Conservation (phyloP, 2,329 filamentous ascomycete species). For the Paecilomyces dactylethromorphus region DNA sequence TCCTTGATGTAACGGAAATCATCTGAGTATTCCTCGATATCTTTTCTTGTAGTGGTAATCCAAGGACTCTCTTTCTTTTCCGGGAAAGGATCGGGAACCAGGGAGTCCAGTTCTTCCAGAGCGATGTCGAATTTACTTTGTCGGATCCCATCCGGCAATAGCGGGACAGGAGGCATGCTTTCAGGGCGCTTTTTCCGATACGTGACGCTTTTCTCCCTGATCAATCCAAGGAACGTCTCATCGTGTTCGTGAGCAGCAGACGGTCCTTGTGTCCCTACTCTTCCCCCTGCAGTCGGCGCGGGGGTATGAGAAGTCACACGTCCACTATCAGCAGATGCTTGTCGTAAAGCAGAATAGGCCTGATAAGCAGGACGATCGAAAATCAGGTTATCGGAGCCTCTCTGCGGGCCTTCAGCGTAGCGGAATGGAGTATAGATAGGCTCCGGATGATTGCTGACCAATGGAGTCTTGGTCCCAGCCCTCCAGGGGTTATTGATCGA, state of each 20-base stretch:
- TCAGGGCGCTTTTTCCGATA: slow-evolving; percentile 24
- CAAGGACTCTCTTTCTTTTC: slow-evolving; percentile 27
- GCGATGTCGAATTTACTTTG: slow-evolving; percentile 18
- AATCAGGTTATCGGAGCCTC: slow-evolving; percentile 30
- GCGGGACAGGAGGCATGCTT: slow-evolving; percentile 17
- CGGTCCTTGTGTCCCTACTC: slow-evolving; percentile 11
- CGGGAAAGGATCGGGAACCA: slow-evolving; percentile 26
- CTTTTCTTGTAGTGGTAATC: slow-evolving; percentile 24
- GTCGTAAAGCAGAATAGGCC: slow-evolving; percentile 41
- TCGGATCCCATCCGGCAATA: slow-evolving; percentile 25
- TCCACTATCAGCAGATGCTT: slow-evolving; percentile 38
- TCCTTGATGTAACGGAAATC: slow-evolving; percentile 40
- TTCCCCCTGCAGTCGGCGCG: slow-evolving; percentile 9
- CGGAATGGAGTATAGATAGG: slow-evolving; percentile 41
- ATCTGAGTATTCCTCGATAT: slow-evolving; percentile 29
- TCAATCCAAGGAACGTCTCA: slow-evolving; percentile 42
- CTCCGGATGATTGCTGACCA: slow-evolving; percentile 30
- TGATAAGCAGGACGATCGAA: slow-evolving; percentile 38
- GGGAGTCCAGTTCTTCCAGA: slow-evolving; percentile 28
- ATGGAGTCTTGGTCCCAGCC: slow-evolving; percentile 18
- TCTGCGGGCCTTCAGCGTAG: slow-evolving; percentile 37
- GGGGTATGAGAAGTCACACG: slow-evolving; percentile 34
- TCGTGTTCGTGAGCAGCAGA: slow-evolving; percentile 25
- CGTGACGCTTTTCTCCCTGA: slow-evolving; percentile 39
- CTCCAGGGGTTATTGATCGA: slow-evolving; percentile 14